Evolutionary conservation across 345 rosid genomes (phyloP).

Genomic region (Eucalyptus urophylla): DNA sequence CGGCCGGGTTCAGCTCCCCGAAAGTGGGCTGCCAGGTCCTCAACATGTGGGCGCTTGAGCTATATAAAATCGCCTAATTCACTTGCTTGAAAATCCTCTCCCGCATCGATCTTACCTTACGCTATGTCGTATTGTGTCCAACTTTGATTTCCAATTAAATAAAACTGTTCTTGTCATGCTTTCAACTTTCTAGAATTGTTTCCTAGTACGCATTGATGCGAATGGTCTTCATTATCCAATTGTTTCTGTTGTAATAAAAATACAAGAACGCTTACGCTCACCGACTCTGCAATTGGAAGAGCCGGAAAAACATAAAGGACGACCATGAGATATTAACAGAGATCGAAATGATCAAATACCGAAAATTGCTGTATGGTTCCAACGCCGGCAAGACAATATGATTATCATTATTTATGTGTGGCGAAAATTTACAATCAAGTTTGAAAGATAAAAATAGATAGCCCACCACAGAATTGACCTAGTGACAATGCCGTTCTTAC

Average conservation of each 20-base stretch:
- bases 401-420: too few species aligned
- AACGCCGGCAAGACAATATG: too few species aligned
- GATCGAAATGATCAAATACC: too few species aligned
- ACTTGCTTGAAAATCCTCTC: not conserved
- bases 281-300: not conserved
- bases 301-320: too few species aligned
- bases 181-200: not conserved
- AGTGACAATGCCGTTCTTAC: not conserved
- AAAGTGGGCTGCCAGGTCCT: not conserved
- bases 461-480: not conserved
- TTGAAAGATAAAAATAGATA: not conserved
- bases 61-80: not conserved
- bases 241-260: not conserved
- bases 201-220: not conserved
- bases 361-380: too few species aligned
- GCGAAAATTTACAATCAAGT: not conserved
- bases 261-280: not conserved
- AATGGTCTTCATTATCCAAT: not conserved
- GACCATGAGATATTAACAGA: too few species aligned
- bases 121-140: not conserved
- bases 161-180: not conserved
- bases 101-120: not conserved
- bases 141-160: not conserved
- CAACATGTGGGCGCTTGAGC: not conserved
- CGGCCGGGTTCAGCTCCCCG: constrained; percentile 10